Conservation (phyloP, 805 yeast species). For the Brettanomyces bruxellensis region DNA sequence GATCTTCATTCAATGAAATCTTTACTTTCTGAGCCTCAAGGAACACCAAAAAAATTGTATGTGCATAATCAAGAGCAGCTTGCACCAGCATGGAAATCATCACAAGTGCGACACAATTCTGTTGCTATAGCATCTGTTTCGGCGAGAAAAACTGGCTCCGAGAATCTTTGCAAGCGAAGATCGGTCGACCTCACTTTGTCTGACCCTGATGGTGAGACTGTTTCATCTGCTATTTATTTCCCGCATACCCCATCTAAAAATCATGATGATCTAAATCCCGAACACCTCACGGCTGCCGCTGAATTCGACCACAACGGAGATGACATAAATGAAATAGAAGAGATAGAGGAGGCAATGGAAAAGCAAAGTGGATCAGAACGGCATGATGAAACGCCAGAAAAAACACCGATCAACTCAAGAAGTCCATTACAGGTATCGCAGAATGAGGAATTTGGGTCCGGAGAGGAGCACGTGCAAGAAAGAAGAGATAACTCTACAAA, state of each 20-base stretch:
- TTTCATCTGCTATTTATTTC: conserved; percentile 61
- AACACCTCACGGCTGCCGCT: conserved; percentile 40
- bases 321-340: conserved; percentile 14
- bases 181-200: too few species aligned
- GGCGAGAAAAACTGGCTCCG: too few species aligned
- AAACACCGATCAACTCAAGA: neutral
- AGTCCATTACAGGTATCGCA: neutral
- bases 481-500: neutral
- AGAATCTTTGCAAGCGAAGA: too few species aligned
- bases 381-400: neutral
- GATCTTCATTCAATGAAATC: too few species aligned
- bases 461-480: neutral
- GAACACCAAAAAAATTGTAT: too few species aligned
- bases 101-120: neutral
- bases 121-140: neutral
- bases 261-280: conserved; percentile 15
- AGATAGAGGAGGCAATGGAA: conserved; percentile 17
- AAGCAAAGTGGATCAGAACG: neutral
- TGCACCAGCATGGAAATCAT: neutral
- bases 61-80: neutral
- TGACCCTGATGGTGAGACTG: conserved; percentile 36
- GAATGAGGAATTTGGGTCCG: too few species aligned
- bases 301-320: conserved; percentile 33
- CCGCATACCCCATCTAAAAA: conserved; percentile 45
- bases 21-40: too few species aligned